Percentiles rank a stretch among this genome's conserved stretches.
phyloP scores from a whole-genome alignment of 2,329 filamentous ascomycete genomes.

The Lizonia empirigonia region DNA sequence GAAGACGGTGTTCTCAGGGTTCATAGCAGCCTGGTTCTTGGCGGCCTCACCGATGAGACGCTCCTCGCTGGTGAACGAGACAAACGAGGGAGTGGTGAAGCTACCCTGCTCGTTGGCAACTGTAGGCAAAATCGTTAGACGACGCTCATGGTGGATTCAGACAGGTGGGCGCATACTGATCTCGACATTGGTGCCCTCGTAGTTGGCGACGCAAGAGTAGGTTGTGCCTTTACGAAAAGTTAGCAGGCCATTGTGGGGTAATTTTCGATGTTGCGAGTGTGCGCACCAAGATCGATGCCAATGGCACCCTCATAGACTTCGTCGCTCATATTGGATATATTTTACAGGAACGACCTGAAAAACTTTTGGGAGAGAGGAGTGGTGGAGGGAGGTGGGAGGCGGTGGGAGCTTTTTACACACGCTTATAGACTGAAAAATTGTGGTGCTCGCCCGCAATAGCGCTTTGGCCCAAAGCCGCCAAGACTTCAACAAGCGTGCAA shows the following conservation, averaged over 20 bases:
- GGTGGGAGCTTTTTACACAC: slow-evolving; percentile 30
- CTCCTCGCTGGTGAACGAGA: slow-evolving; percentile 98
- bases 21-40: slow-evolving; percentile 99
- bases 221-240: slow-evolving; percentile 76
- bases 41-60: slow-evolving; percentile 98
- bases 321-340: slow-evolving; percentile 77
- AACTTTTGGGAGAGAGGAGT: slow-evolving; percentile 37
- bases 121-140: slow-evolving; percentile 44
- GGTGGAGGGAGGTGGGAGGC: slow-evolving; percentile 39
- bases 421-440: slow-evolving; percentile 21
- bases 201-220: slow-evolving; percentile 99
- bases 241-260: slow-evolving; percentile 41
- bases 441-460: slow-evolving; percentile 24
- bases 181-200: slow-evolving; percentile 99
- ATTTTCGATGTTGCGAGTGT: slow-evolving; percentile 23
- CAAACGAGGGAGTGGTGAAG: slow-evolving; percentile 98
- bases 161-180: slow-evolving; percentile 70
- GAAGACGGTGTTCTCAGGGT: slow-evolving; percentile 97
- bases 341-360: slow-evolving; percentile 38
- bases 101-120: slow-evolving; percentile 99
- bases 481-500: slow-evolving; percentile 5
- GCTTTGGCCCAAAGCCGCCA: slow-evolving; percentile 11
- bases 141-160: slow-evolving; percentile 5
- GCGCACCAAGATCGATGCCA: slow-evolving; percentile 96
- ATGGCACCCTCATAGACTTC: slow-evolving; percentile 99